Base-by-base conservation (phyloP, 768 basidiomycete genomes). In the Paxillus rubicundulus region DNA sequence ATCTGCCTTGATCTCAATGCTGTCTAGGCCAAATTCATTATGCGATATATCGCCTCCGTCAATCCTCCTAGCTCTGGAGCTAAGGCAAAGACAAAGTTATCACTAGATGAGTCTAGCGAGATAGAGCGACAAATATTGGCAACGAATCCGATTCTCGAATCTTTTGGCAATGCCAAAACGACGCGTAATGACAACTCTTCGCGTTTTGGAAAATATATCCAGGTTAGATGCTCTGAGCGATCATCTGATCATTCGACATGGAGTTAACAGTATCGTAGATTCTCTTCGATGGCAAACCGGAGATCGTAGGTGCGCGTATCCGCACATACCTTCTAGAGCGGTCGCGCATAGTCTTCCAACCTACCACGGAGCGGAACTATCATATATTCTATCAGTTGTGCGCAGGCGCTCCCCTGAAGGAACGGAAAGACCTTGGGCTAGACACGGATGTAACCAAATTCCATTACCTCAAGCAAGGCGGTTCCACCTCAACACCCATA, bases 341-440 rank as follows among this genome's bases (percentile, higher is more conserved):
- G 38, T 98, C 97, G 37, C 86, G 97, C 55, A 88, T 99, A 56
- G 95, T 98, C 52, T 98, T 96, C 71, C 97, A 99, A 70, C 96
- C 97, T 16, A 78, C 89, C 53, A 94, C 90, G 40, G 97, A 99
- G 70, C 86, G 97, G 54, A 99, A 99, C 72, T 99, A 98, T 72
- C 97, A 99, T 71, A 98, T 99, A 62, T 99, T 99, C 78, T 98
- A 99, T 73, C 97, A 99, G 68, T 77, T 99, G n/a, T 93, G 96
- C 60, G 90, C 95, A 0, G 97, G 97, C 44, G 93, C 92, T 9
- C 95, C 97, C 2, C 75, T 89, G 20, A 96, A 96, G 70, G 97
- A 99, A 65, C 85, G 92, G 38, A 96, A 96, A 71, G 92, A 95
- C 62, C 82, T 98, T 41, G 95, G 93, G 5, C 79, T 99, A 34